Percentiles rank a stretch among this genome's conserved stretches.
Evolutionary conservation across 1,284 basidiomycete genomes (phyloP).

Genomic region (Ceraceosorus guamensis): DNA sequence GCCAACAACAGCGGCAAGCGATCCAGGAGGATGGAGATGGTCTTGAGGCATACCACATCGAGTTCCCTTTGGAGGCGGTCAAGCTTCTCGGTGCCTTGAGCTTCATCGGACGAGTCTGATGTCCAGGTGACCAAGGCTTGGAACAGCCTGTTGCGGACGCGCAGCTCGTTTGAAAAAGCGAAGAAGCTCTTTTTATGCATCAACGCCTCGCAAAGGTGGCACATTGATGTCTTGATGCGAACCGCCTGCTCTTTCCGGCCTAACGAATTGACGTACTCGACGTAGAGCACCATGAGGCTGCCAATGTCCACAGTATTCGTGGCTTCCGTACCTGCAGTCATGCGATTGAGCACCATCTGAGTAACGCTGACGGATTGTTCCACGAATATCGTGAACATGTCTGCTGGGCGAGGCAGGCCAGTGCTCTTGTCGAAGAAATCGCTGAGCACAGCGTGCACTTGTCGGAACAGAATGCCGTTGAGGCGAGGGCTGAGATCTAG

Average conservation of each 20-base stretch:
- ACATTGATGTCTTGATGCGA: slow-evolving; percentile 40
- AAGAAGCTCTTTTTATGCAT: slow-evolving; percentile 38
- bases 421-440: slow-evolving; percentile 43
- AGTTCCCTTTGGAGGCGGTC: slow-evolving; percentile 39
- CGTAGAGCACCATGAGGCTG: slow-evolving; percentile 40
- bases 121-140: slow-evolving; percentile 42
- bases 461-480: slow-evolving; percentile 36
- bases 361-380: slow-evolving; percentile 43
- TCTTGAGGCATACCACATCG: slow-evolving; percentile 37
- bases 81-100: slow-evolving; percentile 16
- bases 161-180: slow-evolving; percentile 35
- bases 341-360: slow-evolving; percentile 29
- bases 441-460: slow-evolving; percentile 39
- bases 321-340: slow-evolving; percentile 15
- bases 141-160: slow-evolving; percentile 41
- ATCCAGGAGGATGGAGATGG: slow-evolving; percentile 39
- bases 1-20: slow-evolving; percentile 37
- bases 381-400: slow-evolving; percentile 43
- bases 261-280: slow-evolving; percentile 41
- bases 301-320: slow-evolving; percentile 38
- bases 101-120: slow-evolving; percentile 31
- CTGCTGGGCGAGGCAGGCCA: slow-evolving; percentile 30
- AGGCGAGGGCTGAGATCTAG: slow-evolving; percentile 30
- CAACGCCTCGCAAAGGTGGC: slow-evolving; percentile 37
- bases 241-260: slow-evolving; percentile 35